Conservation (phyloP, 1,284 basidiomycete genomes). For the Tilletiopsis washingtonensis region DNA sequence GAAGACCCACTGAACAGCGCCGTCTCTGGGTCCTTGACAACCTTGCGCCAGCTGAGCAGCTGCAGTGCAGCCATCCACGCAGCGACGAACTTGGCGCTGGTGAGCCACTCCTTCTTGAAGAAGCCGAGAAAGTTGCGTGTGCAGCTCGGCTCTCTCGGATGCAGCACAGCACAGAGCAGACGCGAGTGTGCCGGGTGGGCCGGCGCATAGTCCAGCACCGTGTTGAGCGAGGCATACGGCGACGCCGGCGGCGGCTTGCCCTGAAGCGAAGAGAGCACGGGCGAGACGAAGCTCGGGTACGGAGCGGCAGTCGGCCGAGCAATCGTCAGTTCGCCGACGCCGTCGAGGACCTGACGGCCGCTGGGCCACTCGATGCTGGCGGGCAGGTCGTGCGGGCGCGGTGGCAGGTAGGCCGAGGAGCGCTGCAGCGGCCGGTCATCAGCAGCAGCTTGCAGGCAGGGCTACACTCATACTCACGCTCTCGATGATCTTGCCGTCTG, state of each 20-base stretch:
- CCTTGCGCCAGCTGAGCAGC: slow-evolving; percentile 11
- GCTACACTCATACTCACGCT: background rate
- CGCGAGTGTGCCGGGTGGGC: slow-evolving; percentile 32
- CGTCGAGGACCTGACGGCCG: slow-evolving; percentile 23
- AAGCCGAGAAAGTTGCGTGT: slow-evolving; percentile 20
- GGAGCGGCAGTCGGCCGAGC: slow-evolving; percentile 17
- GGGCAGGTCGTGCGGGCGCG: slow-evolving; percentile 27
- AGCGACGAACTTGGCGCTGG: slow-evolving; percentile 24
- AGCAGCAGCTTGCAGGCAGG: slow-evolving; percentile 1
- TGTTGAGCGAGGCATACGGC: slow-evolving; percentile 25
- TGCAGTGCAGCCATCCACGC: slow-evolving; percentile 13
- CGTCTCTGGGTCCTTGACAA: slow-evolving; percentile 32
- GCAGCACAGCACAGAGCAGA: slow-evolving; percentile 32
- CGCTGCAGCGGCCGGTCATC: slow-evolving; percentile 21
- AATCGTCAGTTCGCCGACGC: slow-evolving; percentile 26
- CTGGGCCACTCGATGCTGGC: slow-evolving; percentile 27
- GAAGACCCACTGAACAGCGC: slow-evolving; percentile 35
- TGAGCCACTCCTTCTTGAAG: slow-evolving; percentile 27
- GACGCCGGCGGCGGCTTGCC: slow-evolving; percentile 26
- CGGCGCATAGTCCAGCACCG: slow-evolving; percentile 34
- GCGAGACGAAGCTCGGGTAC: slow-evolving; percentile 34
- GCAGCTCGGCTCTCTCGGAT: slow-evolving; percentile 34
- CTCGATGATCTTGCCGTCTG: background rate
- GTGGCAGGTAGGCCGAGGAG: slow-evolving; percentile 30
- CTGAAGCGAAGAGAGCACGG: slow-evolving; percentile 25